phyloP scores from a whole-genome alignment of 495 filamentous ascomycete genomes.

The Lichenothelia convexa region DNA sequence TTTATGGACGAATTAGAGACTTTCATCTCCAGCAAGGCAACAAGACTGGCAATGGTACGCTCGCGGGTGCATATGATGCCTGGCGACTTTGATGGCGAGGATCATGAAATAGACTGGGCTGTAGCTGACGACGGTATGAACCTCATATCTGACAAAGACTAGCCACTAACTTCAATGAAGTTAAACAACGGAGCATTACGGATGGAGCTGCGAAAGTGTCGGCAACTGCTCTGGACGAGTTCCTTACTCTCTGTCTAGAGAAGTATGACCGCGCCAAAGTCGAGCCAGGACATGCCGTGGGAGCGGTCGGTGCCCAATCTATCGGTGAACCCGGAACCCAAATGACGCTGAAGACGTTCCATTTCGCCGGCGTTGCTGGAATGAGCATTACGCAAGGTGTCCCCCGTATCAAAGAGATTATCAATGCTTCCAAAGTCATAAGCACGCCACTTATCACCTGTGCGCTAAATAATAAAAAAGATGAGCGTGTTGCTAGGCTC shows the following conservation, averaged over 20 bases:
- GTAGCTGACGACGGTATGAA: not conserved
- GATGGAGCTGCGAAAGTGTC: conserved; percentile 73
- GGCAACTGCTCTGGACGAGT: conserved; percentile 44
- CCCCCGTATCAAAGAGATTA: conserved; percentile 98
- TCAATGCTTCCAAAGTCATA: conserved; percentile 85
- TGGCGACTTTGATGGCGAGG: not conserved
- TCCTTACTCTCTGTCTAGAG: conserved; percentile 63
- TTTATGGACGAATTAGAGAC: conserved; percentile 62
- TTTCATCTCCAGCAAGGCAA: conserved; percentile 42
- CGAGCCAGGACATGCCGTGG: conserved; percentile 92
- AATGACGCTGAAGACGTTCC: conserved; percentile 99
- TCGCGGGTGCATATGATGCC: not conserved
- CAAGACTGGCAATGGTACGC: conserved; percentile 26
- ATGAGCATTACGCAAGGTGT: conserved; percentile 99
- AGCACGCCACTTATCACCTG: conserved; percentile 89
- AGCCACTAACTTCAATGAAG: not conserved
- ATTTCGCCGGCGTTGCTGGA: conserved; percentile 97
- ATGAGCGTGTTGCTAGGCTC: conserved; percentile 58
- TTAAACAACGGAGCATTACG: conserved; percentile 22
- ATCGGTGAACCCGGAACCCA: conserved; percentile 97
- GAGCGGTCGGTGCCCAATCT: conserved; percentile 90
- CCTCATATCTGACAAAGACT: not conserved
- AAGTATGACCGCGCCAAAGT: conserved; percentile 83
- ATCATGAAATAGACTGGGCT: conserved; percentile 1
- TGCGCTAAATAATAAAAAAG: conserved; percentile 48